Base-by-base conservation (phyloP, 805 yeast species). In the Ogataea minuta region DNA sequence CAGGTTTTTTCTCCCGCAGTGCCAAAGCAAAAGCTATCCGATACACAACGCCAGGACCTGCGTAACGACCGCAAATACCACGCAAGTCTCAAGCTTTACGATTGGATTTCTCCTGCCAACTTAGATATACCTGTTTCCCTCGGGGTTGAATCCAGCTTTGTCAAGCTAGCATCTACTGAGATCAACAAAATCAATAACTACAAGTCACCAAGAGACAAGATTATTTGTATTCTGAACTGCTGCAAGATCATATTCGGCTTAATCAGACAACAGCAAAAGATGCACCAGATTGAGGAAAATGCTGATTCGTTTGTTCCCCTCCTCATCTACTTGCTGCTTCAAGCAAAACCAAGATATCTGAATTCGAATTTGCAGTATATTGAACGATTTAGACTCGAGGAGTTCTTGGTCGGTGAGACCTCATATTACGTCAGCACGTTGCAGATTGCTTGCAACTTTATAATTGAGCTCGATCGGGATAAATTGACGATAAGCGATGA, bases 261-360 rank as follows among this genome's bases (percentile, higher is more conserved):
- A 41, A 74, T 95, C 32, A 79, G 89, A 46, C 85, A 80, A 44
- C 61, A 62, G 34, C 62, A 57, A 39, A 62, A 58, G 36, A 43
- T 46, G 33, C 51, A 46, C 30, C 63, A 73, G 34, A 71, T 79
- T 38, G 84, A 79, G 43, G 91, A 85, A 50, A 90, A 89, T 50
- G 99, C 99, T 0, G 99, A 93, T 63, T 78, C 85, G 26, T 93
- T 93, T 61, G 74, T 93, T n/a, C 99, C 99, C 0, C 59, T 91
- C 28, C 66, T 93, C 36, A 88, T 93, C 17, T 82, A 80, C 50
- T 84, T 91, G 9, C 74, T 90, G 2, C 60, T 91, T 31, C 81
- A 79, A 50, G 79, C 91, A 2, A 76, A 77, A 40, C 78, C 88
- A 1, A 66, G 65, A 27, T 64, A 78, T 49, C 62, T 93, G n/a